Evolutionary conservation across 768 basidiomycete genomes (phyloP), one percentile per base, ranked within the genome.

Genomic region (Macrolepiota fuliginosa): DNA sequence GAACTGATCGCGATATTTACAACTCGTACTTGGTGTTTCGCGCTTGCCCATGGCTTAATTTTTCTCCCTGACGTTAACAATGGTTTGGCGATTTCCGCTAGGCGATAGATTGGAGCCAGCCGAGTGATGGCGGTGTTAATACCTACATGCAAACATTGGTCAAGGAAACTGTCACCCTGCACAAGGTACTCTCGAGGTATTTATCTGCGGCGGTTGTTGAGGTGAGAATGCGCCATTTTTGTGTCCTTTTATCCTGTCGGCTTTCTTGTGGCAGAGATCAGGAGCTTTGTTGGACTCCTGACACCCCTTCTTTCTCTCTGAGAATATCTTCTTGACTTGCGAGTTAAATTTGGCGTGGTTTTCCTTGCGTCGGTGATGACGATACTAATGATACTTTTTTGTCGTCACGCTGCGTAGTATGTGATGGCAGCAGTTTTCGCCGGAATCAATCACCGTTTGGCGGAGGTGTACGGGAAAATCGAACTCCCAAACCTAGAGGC

Each of bases 391-490:
- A 67, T 45, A 61, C 42, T 50, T 60, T n/a, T 62, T 63, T 56
- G 52, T 36, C 32, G 47, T 61, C 37, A 15, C 54, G 22, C 39
- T 15, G 42, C 22, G 10, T 71, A 97, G 92, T 85, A 84, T 72
- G 94, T 99, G 70, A 96, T 98, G 92, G 85, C 88, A 37, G 93
- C 98, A 71, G 97, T 98, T 13, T 89, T 98, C 63, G 91, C 91
- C 19, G 89, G 93, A 13, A 95, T 98, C 74, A 94, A 94, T 73
- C 88, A 93, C 75, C 86, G 92, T 37, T 79, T 99, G 22, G 88
- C 88, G 40, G 93, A 96, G 69, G 94, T 95, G 71, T 96, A 89
- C 73, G 79, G 80, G 56, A 86, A 82, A 69, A 86, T 97, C 58
- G 92, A 95, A 66, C 77, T 98, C 32, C 92, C 89, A 56, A 85